A percentile compares a stretch with the other conserved stretches of the same genome.
These are phyloP conservation scores for Entonaema liquescens DNA, from an alignment of 495 filamentous ascomycete species.

Conservation along the genomic window DNA sequence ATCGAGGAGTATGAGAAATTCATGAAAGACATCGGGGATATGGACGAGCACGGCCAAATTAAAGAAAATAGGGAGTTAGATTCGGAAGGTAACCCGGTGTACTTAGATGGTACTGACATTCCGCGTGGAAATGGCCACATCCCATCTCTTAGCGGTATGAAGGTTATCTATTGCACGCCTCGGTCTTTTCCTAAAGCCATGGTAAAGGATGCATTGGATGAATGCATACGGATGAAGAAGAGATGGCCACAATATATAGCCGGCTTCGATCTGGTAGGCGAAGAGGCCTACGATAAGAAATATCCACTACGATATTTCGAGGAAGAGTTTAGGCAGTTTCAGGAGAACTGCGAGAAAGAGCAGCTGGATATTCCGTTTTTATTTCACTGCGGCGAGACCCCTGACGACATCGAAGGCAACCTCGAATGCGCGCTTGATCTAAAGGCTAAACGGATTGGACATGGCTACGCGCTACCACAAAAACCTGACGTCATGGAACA, in stretches of 20 bases:
- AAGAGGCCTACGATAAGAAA: constrained; percentile 72
- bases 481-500: constrained; percentile 85
- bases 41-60: constrained; percentile 38
- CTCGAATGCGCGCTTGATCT: constrained; percentile 88
- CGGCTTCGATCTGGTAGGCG: constrained; percentile 87
- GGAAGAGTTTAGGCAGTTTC: constrained; percentile 84
- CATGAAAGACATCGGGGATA: constrained; percentile 48
- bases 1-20: constrained; percentile 57
- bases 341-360: constrained; percentile 70
- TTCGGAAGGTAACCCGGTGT: constrained; percentile 21
- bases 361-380: constrained; percentile 89
- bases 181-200: constrained; percentile 64
- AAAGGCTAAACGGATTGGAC: constrained; percentile 84
- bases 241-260: constrained; percentile 75
- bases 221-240: constrained; percentile 81
- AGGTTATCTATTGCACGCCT: constrained; percentile 63
- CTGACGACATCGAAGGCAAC: constrained; percentile 83
- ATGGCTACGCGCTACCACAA: constrained; percentile 87
- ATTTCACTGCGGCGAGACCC: constrained; percentile 92
- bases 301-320: constrained; percentile 74
- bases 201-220: constrained; percentile 72
- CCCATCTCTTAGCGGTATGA: constrained; percentile 53
- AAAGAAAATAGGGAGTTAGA: constrained; percentile 27
- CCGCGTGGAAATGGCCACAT: constrained; percentile 30
- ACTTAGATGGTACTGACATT: constrained; percentile 1